Base-by-base conservation (phyloP, 495 filamentous ascomycete species). In the Bacidia gigantensis region DNA sequence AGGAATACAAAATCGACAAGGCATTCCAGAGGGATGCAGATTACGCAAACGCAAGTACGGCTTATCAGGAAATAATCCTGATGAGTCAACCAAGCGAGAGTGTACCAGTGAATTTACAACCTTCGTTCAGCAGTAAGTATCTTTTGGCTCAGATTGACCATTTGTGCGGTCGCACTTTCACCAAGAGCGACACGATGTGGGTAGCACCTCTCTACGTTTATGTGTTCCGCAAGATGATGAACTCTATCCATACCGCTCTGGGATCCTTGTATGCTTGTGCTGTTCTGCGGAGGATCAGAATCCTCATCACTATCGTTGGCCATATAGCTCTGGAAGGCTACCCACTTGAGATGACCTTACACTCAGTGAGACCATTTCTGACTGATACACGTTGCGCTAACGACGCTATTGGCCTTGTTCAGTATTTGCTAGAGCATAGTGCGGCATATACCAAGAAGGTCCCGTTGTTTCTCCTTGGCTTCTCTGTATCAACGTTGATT, bases 261-360 rank as follows among this genome's bases (percentile, higher is more conserved):
- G 93, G 92, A 1, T 83, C 90, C 14, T 69, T 95, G 11, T 82
- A 94, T 66, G 82, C 84, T 32, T 94, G 86, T 61, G 80, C 86
- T 9, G 79, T 94, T 2, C 76, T 99, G 39, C 81, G 89, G 26
- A 95, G 89, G 56, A 75, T 97, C 29, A 74, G 88, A 47, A 78
- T 95, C 22, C 64, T 97, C 12, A 72, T 96, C 20, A 86, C 79
- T 46, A 64, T 97, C 54, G 82, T 87, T 41, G 88, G 87, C 7
- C 60, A 72, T 17, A 71, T 78, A 17, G 86, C 85, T 23, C 68
- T 83, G 39, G 66, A 78, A 46, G 83, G 82, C 1, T 97, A 96
- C 65, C 84, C 87, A 3, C 66, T 97, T n/a, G 87, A 97, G 61
- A 93, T 95, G 88, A 69, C 89, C 0, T 70, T 97, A 22, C 84